Evolutionary conservation across 176 grass and related monocot genomes (phyloP).

Genomic region (Musa acuminata): DNA sequence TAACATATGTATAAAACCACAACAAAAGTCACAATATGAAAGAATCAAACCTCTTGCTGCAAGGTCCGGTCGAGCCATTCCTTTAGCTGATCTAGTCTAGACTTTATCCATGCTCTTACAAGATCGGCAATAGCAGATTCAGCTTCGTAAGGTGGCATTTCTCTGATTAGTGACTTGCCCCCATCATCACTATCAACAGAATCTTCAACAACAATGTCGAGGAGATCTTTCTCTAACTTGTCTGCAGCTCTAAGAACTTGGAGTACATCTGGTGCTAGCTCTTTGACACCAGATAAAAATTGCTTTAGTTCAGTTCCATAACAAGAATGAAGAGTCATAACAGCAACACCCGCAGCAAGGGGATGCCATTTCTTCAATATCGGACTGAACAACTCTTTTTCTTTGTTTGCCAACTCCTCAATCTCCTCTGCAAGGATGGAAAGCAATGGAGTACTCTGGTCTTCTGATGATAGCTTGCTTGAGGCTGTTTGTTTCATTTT

Average conservation of each 20-base stretch:
- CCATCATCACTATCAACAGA: slow-evolving; percentile 98
- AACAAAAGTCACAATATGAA: neutral
- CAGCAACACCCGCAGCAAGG: slow-evolving; percentile 90
- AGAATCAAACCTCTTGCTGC: too few species aligned
- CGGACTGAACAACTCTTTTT: slow-evolving; percentile 87
- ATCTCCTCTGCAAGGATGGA: slow-evolving; percentile 92
- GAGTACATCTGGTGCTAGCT: slow-evolving; percentile 72
- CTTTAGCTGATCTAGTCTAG: too few species aligned
- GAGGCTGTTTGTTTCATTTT: slow-evolving; percentile 96
- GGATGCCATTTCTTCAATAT: slow-evolving; percentile 90
- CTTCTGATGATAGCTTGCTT: slow-evolving; percentile 54
- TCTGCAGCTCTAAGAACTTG: slow-evolving; percentile 90
- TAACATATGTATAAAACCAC: neutral
- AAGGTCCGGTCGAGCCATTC: too few species aligned
- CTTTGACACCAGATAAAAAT: slow-evolving; percentile 60
- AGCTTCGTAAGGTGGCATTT: slow-evolving; percentile 96
- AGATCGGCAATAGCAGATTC: too few species aligned
- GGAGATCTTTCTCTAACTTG: slow-evolving; percentile 92
- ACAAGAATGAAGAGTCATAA: slow-evolving; percentile 92
- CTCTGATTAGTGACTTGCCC: slow-evolving; percentile 85
- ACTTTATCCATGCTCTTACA: too few species aligned
- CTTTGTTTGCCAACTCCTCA: slow-evolving; percentile 66
- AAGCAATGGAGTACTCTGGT: slow-evolving; percentile 48
- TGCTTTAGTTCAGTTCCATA: slow-evolving; percentile 92
- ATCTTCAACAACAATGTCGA: slow-evolving; percentile 96